Base-by-base conservation (phyloP, 2,329 filamentous ascomycete genomes). In the Monosporascus cannonballus region DNA sequence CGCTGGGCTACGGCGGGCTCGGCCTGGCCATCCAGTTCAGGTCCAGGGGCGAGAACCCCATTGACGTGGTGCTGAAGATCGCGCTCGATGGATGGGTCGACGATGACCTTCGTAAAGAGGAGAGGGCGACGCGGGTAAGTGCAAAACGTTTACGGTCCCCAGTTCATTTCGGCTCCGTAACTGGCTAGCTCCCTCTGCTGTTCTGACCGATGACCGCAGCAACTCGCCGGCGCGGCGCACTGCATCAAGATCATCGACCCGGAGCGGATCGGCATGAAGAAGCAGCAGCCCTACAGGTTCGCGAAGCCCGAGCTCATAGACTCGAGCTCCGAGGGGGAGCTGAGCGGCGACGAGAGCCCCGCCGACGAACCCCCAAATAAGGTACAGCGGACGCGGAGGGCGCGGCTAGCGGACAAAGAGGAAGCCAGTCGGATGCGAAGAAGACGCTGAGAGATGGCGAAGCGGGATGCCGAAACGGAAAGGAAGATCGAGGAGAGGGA, bases 211-310 rank as follows among this genome's bases (percentile, higher is more conserved):
- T 5, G 30, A 34, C 30, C 30, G 11, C 30, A 60, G 59, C 47
- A 57, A 54, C 14, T 60, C 48, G 8, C n/a, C 5, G 52, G 54
- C 34, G 57, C 59, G 8, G 60, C 57, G 8, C 60, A 63, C 46
- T 51, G 45, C 30, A 47, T 62, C 34, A 56, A 62, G 42, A 7
- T 47, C 8, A 53, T 60, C 14, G 14, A 49, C 7, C 54, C 51
- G 2, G 3, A 3, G n/a, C 47, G 39, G 2, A 4, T 58, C 18
- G 48, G 46, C 9, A 36, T 56, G 48, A 4, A 17, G 2, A 27
- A 37, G n/a, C 49, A 22, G 37, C 15, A 4, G 17, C 14, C 17
- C 8, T 61, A 22, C 48, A 22, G 7, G 2, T 59, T 52, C 24
- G 52, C 54, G 0, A 0, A 3, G 0, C 37, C 45, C 1, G 6